phyloP scores from a whole-genome alignment of 2,329 filamentous ascomycete species.

The Ophiocordyceps australis region DNA sequence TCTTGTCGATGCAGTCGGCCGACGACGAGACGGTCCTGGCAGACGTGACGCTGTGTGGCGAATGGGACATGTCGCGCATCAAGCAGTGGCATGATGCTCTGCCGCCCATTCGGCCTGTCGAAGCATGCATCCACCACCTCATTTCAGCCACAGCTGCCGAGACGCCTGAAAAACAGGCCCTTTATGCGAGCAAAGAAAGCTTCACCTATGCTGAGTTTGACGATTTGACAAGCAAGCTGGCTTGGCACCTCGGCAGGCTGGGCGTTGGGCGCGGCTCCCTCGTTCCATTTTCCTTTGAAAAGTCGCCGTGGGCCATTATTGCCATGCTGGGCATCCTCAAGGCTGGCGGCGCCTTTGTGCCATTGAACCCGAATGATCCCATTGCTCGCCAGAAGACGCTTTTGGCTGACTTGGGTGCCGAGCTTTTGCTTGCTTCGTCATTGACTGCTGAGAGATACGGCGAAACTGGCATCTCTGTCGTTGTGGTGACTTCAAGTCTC shows the following conservation, averaged over 20 bases:
- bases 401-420: background rate
- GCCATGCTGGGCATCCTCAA: slow-evolving; percentile 2
- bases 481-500: background rate
- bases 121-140: slow-evolving; percentile 3
- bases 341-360: slow-evolving; percentile 4
- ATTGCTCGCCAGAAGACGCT: background rate
- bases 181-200: slow-evolving; percentile 3
- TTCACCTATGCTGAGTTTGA: background rate
- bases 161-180: slow-evolving; percentile 1
- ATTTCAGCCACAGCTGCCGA: slow-evolving; percentile 1
- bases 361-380: slow-evolving; percentile 1
- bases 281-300: slow-evolving; percentile 3
- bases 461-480: background rate
- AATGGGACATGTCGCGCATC: background rate
- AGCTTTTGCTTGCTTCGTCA: background rate
- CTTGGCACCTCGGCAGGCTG: background rate
- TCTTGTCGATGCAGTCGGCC: background rate
- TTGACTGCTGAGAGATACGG: too few relatives aligned
- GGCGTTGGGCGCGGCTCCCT: background rate
- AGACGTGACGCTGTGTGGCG: background rate
- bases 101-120: background rate
- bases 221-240: background rate
- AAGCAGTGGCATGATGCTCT: background rate
- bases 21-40: background rate
- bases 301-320: slow-evolving; percentile 2